Base-by-base conservation (phyloP, 2,329 filamentous ascomycete species). In the Knufia petricola region DNA sequence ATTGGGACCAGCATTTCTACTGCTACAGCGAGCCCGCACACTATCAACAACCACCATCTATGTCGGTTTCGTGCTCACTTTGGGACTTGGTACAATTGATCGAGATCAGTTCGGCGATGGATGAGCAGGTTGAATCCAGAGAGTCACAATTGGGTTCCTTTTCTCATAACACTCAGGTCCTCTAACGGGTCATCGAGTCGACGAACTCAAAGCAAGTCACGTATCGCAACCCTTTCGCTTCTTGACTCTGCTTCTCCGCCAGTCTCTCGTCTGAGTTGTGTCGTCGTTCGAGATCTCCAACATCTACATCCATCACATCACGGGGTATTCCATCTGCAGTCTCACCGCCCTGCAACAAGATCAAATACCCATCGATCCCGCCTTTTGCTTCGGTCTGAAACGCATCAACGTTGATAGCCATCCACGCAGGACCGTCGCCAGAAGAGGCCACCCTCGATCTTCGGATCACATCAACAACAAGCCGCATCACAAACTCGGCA, bases 361-460 rank as follows among this genome's bases (percentile, higher is more conserved):
- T 40, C 3, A 50, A 56, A 45, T 55, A 58, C 12, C 57, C 56
- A 32, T 59, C 55, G 20, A 45, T 38, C 24, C 52, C 48, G 15
- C 46, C 47, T 1, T 52, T 37, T 15, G 51, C 49, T 36, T 55
- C 45, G 15, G 49, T 56, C 24, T 46, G 50, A 42, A 57, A 51
- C 3, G 53, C 51, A 17, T 51, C 49, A 21, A 56, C 56, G 13
- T 38, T 51, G n/a, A 58, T 39, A 6, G 50, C 53, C 21, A 55
- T 40, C 57, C 57, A 59, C 4, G 34, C 19, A n/a, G 12, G 13
- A 17, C 12, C 44, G 12, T 37, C 10, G 15, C 2, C n/a, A 2
- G 7, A 7, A 8, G 4, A 26, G 13, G n/a, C 13, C 9, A 69
- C 62, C 19, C 54, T 54, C 52, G 56, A 58, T n/a, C 52, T 51